These are phyloP conservation scores for Carex pumila DNA, from an alignment of 176 grass and related monocot species.

Conservation along the genomic window DNA sequence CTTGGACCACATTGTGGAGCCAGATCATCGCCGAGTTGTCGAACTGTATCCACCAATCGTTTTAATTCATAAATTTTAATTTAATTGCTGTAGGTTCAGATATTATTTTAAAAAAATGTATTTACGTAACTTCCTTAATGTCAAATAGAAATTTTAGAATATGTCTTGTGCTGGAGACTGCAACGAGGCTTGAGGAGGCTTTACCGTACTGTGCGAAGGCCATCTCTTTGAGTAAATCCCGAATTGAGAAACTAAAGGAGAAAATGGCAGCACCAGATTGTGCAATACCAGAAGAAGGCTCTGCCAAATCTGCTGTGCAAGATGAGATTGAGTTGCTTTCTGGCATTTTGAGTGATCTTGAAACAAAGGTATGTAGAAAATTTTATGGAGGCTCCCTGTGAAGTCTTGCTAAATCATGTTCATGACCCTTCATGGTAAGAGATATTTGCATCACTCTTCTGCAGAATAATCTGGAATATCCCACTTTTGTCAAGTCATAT, in stretches of 20 bases:
- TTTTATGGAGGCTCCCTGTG: not conserved
- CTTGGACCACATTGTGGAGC: conserved; percentile 59
- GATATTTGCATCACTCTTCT: not conserved
- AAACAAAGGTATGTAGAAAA: conserved; percentile 75
- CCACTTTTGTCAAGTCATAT: not conserved
- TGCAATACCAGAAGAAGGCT: conserved; percentile 29
- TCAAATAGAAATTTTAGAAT: conserved; percentile 76
- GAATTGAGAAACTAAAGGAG: conserved; percentile 47
- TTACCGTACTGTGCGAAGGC: conserved; percentile 80
- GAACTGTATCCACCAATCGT: conserved; percentile 75
- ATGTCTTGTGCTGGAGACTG: conserved; percentile 72
- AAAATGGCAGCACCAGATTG: conserved; percentile 25
- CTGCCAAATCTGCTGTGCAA: conserved; percentile 32
- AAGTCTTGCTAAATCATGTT: not conserved
- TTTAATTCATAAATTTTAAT: conserved; percentile 13
- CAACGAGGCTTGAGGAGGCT: conserved; percentile 50
- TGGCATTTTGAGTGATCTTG: conserved; percentile 77
- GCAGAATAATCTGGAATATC: not conserved
- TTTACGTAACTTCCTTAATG: not conserved
- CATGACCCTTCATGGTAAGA: not conserved
- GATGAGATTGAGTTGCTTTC: conserved; percentile 67
- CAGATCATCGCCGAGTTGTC: conserved; percentile 68
- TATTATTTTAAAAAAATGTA: not conserved
- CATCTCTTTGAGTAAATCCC: conserved; percentile 73
- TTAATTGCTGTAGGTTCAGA: not conserved